Evolutionary conservation across 192 early-diverging fungal species (phyloP).

Genomic region (Geranomyces variabilis): DNA sequence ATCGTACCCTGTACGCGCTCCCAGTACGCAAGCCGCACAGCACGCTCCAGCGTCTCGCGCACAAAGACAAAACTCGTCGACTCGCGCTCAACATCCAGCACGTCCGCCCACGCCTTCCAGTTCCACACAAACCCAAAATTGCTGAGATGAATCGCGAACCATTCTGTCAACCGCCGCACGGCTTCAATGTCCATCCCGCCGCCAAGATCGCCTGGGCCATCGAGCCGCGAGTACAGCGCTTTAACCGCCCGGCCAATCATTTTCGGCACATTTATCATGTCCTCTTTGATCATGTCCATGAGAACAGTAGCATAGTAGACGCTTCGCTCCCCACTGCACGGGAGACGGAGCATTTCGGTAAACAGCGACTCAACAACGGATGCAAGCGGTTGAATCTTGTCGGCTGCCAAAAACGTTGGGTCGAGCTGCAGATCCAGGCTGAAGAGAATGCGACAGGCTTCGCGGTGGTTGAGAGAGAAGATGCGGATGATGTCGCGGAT

Average conservation of each 20-base stretch:
- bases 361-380: slow-evolving; percentile 62
- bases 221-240: slow-evolving; percentile 66
- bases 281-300: slow-evolving; percentile 72
- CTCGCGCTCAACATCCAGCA: slow-evolving; percentile 50
- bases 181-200: slow-evolving; percentile 83
- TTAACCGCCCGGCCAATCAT: slow-evolving; percentile 69
- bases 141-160: slow-evolving; percentile 90
- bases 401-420: slow-evolving; percentile 36
- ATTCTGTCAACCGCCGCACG: slow-evolving; percentile 79
- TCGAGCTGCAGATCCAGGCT: slow-evolving; percentile 47
- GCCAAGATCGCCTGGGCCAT: slow-evolving; percentile 26
- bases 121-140: slow-evolving; percentile 92
- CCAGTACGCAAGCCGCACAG: slow-evolving; percentile 84
- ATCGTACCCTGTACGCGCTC: slow-evolving; percentile 82
- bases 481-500: slow-evolving; percentile 78
- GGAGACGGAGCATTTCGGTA: slow-evolving; percentile 60
- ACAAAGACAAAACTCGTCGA: slow-evolving; percentile 75
- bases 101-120: slow-evolving; percentile 77
- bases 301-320: slow-evolving; percentile 77
- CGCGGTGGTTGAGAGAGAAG: slow-evolving; percentile 92
- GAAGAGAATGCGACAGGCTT: slow-evolving; percentile 77
- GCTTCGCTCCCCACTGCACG: slow-evolving; percentile 43
- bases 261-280: slow-evolving; percentile 58
- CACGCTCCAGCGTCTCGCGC: slow-evolving; percentile 83
- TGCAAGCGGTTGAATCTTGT: slow-evolving; percentile 56